Evolutionary conservation across 768 basidiomycete genomes (phyloP), one percentile per base, ranked within the genome.

Genomic region (Amanita jacksonii): DNA sequence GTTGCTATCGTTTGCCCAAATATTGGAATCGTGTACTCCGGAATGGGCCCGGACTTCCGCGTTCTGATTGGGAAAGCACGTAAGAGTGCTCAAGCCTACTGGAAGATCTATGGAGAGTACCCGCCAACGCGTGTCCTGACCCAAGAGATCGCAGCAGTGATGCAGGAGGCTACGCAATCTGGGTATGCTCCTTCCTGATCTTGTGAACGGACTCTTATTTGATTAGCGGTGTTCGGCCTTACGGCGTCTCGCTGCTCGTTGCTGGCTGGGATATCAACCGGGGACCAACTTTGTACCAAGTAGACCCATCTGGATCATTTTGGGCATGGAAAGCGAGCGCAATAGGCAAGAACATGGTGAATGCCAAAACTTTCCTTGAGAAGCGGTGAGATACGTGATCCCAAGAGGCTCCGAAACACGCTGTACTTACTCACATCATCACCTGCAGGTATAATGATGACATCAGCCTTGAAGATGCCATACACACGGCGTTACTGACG

Each of bases 301-400:
- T 99, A 33, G 96, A 99, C 67, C 96, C 96, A 31, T 96, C 92
- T 28, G 96, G 96, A 43, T 91, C 90, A 24, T 99, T 89, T 68
- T 99, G 96, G 96, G 94, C 96, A 23, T 99, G 96, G 96, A 99
- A 99, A 62, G 96, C 96, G 6, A 94, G 91, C 59, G 96, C 96
- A 8, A 99, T 98, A 54, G 96, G 96, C 31, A 99, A 99, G 70
- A 98, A 98, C 65, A 97, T 98, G 91, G 81, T 92, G 36, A 99
- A 99, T 56, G 96, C 93, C 27, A 99, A 99, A 67, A 99, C 96
- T 6, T 99, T 99, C 67, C 65, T 99, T 52, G 96, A 99, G 66
- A 99, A 99, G 66, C 81, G 96, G 90, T 92, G 53, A 56, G 80
- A 65, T 51, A 49, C 45, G 38, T 54, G 48, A 41, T 38, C 41